Evolutionary conservation across 768 basidiomycete species (phyloP).

Genomic region (Leccinum aurantiacum): DNA sequence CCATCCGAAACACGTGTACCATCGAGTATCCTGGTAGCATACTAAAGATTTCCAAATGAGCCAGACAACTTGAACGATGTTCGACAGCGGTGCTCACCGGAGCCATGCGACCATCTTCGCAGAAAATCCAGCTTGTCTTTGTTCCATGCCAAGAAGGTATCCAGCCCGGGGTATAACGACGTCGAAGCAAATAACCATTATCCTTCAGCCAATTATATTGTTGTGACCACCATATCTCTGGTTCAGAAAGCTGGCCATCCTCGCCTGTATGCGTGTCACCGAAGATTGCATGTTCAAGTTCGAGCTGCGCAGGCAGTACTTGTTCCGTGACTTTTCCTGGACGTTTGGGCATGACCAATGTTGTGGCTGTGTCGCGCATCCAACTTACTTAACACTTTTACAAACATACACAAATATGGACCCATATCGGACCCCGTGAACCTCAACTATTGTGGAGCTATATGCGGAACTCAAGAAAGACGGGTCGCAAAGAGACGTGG

Average conservation of each 20-base stretch:
- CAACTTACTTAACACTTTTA: no score
- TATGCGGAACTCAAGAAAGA: not conserved
- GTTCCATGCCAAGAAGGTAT: conserved; percentile 20
- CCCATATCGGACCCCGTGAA: not conserved
- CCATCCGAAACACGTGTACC: conserved; percentile 31
- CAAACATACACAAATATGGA: not conserved
- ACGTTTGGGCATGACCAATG: not conserved
- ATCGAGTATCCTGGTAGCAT: conserved; percentile 25
- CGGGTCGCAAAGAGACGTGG: not conserved
- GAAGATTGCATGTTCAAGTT: not conserved
- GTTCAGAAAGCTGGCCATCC: conserved; percentile 6
- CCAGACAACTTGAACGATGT: not conserved
- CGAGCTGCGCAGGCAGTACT: not conserved
- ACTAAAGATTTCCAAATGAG: conserved; percentile 19
- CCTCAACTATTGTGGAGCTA: no score
- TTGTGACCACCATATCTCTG: conserved; percentile 15
- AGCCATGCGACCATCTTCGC: conserved; percentile 8
- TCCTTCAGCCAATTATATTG: conserved; percentile 16
- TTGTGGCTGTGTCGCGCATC: no score
- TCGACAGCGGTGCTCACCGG: conserved; percentile 4
- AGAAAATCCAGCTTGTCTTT: not conserved
- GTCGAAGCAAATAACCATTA: conserved; percentile 18
- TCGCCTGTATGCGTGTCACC: not conserved
- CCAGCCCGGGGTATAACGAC: conserved; percentile 24
- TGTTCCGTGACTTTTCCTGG: not conserved